Evolutionary conservation across 1,139 yeast genomes (phyloP).

Genomic region (Zygotorulaspora mrakii): DNA sequence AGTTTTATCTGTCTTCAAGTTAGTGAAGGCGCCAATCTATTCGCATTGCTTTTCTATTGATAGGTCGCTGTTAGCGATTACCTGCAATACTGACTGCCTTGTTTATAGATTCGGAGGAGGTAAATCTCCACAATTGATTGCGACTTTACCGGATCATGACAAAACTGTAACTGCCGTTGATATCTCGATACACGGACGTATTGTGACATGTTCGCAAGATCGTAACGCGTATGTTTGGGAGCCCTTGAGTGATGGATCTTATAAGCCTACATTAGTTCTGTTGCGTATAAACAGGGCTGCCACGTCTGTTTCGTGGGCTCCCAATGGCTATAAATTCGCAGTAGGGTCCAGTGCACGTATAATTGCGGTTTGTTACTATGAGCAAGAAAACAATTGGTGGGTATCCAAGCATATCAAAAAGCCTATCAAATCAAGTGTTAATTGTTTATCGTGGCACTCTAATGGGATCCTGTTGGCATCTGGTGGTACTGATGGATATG

Average conservation of each 20-base stretch:
- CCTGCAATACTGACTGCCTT: constrained; percentile 73
- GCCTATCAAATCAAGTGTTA: constrained; percentile 83
- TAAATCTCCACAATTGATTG: constrained; percentile 43
- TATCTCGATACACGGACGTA: constrained; percentile 81
- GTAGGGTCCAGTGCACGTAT: constrained; percentile 95
- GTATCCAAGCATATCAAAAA: constrained; percentile 94
- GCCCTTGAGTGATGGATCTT: constrained; percentile 54
- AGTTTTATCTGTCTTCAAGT: constrained; percentile 45
- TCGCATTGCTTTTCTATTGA: constrained; percentile 86
- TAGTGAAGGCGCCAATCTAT: constrained; percentile 82
- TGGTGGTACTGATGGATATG: constrained; percentile 95
- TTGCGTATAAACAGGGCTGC: constrained; percentile 93
- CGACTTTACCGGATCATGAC: constrained; percentile 79
- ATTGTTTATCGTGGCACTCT: constrained; percentile 90
- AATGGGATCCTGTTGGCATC: constrained; percentile 83
- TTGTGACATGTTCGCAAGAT: constrained; percentile 96
- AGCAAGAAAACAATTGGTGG: constrained; percentile 99
- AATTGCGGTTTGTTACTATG: constrained; percentile 94
- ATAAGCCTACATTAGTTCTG: constrained; percentile 88
- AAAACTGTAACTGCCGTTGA: constrained; percentile 94
- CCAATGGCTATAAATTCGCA: constrained; percentile 88
- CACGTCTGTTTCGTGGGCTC: constrained; percentile 90
- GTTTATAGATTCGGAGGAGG: constrained; percentile 61
- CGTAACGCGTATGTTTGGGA: constrained; percentile 98
- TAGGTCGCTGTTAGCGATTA: constrained; percentile 66